Evolutionary conservation across 768 basidiomycete genomes (phyloP).

Genomic region (Leccinum obscurum): DNA sequence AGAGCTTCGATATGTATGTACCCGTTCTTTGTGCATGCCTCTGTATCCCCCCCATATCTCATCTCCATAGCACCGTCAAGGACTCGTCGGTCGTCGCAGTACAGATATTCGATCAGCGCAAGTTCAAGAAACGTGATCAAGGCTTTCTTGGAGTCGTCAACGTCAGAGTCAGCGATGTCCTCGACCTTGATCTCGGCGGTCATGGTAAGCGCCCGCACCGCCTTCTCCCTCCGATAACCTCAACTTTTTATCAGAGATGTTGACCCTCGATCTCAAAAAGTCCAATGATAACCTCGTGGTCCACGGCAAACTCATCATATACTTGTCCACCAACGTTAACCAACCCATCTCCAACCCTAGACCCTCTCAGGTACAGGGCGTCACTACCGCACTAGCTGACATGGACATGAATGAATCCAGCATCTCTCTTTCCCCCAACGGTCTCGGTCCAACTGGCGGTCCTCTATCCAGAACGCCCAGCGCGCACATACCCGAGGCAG

Average conservation of each 20-base stretch:
- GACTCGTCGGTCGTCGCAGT: slow-evolving; percentile 98
- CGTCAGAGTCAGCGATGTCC: slow-evolving; percentile 82
- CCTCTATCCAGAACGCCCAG: slow-evolving; percentile 63
- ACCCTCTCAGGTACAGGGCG: slow-evolving; percentile 65
- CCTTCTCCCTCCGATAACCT: not conserved
- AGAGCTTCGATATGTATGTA: slow-evolving; percentile 94
- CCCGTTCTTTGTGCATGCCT: not conserved
- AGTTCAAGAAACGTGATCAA: slow-evolving; percentile 98
- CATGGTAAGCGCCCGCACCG: slow-evolving; percentile 65
- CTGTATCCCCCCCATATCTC: slow-evolving; percentile 6
- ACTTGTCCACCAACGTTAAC: slow-evolving; percentile 88
- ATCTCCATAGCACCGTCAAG: slow-evolving; percentile 73
- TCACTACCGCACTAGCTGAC: slow-evolving; percentile 58
- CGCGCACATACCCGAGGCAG: slow-evolving; percentile 61
- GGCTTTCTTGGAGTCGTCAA: slow-evolving; percentile 99
- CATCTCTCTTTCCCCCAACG: slow-evolving; percentile 53
- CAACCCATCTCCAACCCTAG: slow-evolving; percentile 85
- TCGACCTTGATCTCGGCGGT: slow-evolving; percentile 90
- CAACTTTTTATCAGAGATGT: slow-evolving; percentile 66
- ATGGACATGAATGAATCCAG: slow-evolving; percentile 62
- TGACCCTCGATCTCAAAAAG: slow-evolving; percentile 95
- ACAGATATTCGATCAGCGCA: slow-evolving; percentile 98
- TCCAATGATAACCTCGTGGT: slow-evolving; percentile 99
- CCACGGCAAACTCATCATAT: slow-evolving; percentile 96
- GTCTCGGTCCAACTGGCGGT: slow-evolving; percentile 34